Evolutionary conservation across 768 basidiomycete genomes (phyloP).

Genomic region (Hygrophoropsis aurantiaca): DNA sequence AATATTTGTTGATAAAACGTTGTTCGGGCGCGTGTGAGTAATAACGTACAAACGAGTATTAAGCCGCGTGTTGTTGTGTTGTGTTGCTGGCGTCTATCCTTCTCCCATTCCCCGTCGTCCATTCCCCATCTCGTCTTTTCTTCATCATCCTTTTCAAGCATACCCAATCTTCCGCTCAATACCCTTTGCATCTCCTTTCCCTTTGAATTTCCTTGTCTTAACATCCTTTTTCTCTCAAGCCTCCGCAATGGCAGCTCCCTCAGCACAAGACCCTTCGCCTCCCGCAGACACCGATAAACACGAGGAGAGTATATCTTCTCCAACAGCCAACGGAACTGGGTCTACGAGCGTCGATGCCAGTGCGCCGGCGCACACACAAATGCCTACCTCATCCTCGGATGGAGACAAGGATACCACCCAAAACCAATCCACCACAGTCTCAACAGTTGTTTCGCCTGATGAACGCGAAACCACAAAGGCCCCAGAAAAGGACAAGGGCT

Average conservation of each 20-base stretch:
- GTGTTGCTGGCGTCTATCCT: conserved; percentile 16
- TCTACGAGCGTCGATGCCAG: conserved; percentile 15
- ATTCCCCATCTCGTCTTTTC: conserved; percentile 7
- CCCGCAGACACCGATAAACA: conserved; percentile 20
- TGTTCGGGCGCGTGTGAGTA: conserved; percentile 16
- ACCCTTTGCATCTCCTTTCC: conserved; percentile 26
- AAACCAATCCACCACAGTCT: conserved; percentile 33
- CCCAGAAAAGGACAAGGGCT: conserved; percentile 44
- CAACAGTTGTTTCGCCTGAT: conserved; percentile 31
- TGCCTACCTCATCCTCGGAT: conserved; percentile 31
- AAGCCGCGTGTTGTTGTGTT: conserved; percentile 20
- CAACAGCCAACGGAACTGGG: conserved; percentile 26
- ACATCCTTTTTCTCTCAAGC: conserved; percentile 1
- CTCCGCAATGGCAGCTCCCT: conserved; percentile 21
- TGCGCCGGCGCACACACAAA: conserved; percentile 28
- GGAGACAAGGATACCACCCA: conserved; percentile 36
- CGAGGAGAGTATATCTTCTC: conserved; percentile 14
- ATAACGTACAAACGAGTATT: conserved; percentile 29
- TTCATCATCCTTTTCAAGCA: conserved; percentile 4
- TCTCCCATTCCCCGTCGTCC: conserved; percentile 15
- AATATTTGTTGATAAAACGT: neutral
- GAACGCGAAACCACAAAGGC: conserved; percentile 31
- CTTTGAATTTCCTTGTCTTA: too few relatives aligned
- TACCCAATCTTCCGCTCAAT: conserved; percentile 11
- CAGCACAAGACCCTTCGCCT: conserved; percentile 15